Evolutionary conservation across 768 basidiomycete species (phyloP).

Genomic region (Collybia sordida): DNA sequence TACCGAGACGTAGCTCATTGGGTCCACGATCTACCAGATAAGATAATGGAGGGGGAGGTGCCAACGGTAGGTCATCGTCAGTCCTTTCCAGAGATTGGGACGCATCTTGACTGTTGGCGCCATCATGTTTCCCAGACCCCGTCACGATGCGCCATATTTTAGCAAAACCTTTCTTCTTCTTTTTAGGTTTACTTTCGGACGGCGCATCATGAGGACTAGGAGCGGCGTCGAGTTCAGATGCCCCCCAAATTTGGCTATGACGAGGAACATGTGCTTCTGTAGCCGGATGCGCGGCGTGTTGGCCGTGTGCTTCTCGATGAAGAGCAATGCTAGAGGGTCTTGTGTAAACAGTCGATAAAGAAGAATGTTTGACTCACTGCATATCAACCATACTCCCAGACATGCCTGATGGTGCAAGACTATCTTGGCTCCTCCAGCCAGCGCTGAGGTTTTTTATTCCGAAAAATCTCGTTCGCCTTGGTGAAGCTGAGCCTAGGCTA

Average conservation of each 20-base stretch:
- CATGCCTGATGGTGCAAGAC: slow-evolving; percentile 76
- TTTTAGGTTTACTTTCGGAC: slow-evolving; percentile 55
- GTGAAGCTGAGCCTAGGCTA: slow-evolving; percentile 66
- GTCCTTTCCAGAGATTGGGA: slow-evolving; percentile 39
- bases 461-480: slow-evolving; percentile 75
- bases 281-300: slow-evolving; percentile 20
- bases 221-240: slow-evolving; percentile 29
- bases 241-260: slow-evolving; percentile 55
- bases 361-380: slow-evolving; percentile 60
- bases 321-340: slow-evolving; percentile 61
- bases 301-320: slow-evolving; percentile 56
- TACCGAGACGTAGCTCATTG: slow-evolving; percentile 34
- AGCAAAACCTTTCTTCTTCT: slow-evolving; percentile 75
- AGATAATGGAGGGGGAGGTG: slow-evolving; percentile 89
- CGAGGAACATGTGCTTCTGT: slow-evolving; percentile 41
- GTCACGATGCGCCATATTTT: slow-evolving; percentile 84
- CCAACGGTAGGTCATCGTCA: slow-evolving; percentile 76
- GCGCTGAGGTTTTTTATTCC: slow-evolving; percentile 69
- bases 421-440: slow-evolving; percentile 79
- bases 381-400: slow-evolving; percentile 91
- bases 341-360: slow-evolving; percentile 4
- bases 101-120: slow-evolving; percentile 26
- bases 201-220: slow-evolving; percentile 14
- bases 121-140: slow-evolving; percentile 47
- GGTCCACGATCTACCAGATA: slow-evolving; percentile 77